Evolutionary conservation across 2,329 filamentous ascomycete species (phyloP), one percentile per base, ranked within the genome.

Genomic region (Fusarium redolens): DNA sequence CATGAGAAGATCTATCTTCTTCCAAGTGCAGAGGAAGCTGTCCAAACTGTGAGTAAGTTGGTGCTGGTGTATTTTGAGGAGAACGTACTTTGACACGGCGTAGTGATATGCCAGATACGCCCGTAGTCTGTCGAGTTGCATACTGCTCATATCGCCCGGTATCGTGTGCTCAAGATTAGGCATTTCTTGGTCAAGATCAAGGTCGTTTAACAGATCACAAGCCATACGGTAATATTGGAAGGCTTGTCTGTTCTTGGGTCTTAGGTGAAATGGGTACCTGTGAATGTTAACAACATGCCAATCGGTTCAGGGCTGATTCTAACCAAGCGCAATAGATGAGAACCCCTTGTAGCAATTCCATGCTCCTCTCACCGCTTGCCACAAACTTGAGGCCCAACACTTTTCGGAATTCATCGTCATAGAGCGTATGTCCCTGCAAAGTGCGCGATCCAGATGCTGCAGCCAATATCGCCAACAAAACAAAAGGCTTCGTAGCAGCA

Each of bases 271-370:
- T 0, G 87, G 87, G 55, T 88, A 88, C 87, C 87, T 88, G 57
- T 41, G 11, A 63, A 43, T 28, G 17, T 40, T 37, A 69, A 35
- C 5, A 7, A 43, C n/a, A 5, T n/a, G 12, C 6, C 14, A 11
- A 12, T 31, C 22, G 9, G n/a, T 12, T 6, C 10, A 25, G 10
- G 6, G 13, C 22, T 30, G 9, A 14, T 28, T 7, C 82, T 72
- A 78, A 90, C 89, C 89, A 91, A 22, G 85, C 82, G 55, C 87
- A 85, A 68, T 91, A 91, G 10, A 90, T 83, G 31, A 90, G 79
- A 25, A 91, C 78, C 6, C 88, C 88, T 69, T 89, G 86, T 3
- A 91, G 77, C 20, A 91, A 72, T 71, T 91, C 88, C 28, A 91
- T 65, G 17, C 83, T 88, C 62, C 87, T 85, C 80, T 91, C 88